Percentiles rank a stretch among this genome's conserved stretches.
Evolutionary conservation across 2,329 filamentous ascomycete genomes (phyloP).

Genomic region (Knoxdaviesia proteae): DNA sequence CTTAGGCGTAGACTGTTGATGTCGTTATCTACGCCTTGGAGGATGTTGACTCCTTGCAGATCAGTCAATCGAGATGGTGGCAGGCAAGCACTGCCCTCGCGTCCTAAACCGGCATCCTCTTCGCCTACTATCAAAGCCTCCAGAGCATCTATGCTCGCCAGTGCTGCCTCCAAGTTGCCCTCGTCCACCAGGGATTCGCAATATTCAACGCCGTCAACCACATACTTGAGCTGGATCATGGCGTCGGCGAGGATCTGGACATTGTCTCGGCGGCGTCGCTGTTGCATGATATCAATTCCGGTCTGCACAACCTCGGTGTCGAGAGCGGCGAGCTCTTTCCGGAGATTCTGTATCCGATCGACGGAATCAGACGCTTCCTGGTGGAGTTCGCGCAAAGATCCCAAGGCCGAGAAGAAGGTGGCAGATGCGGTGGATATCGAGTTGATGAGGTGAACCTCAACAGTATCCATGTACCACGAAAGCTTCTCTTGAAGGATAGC

Average conservation of each 20-base stretch:
- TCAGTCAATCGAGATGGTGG: slow-evolving; percentile 24
- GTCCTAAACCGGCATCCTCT: slow-evolving; percentile 16
- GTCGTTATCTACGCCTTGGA: slow-evolving; percentile 63
- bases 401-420: slow-evolving; percentile 87
- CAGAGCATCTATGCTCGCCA: slow-evolving; percentile 55
- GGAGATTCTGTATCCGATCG: slow-evolving; percentile 57
- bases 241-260: slow-evolving; percentile 63
- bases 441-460: slow-evolving; percentile 89
- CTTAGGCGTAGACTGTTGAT: slow-evolving; percentile 55
- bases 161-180: slow-evolving; percentile 63
- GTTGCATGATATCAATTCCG: slow-evolving; percentile 68
- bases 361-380: slow-evolving; percentile 85
- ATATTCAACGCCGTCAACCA: slow-evolving; percentile 52
- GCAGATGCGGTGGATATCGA: slow-evolving; percentile 91
- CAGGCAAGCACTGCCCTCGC: slow-evolving; percentile 15
- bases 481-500: slow-evolving; percentile 95
- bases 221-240: slow-evolving; percentile 59
- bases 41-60: slow-evolving; percentile 53
- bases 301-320: slow-evolving; percentile 75
- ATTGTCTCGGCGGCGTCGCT: slow-evolving; percentile 67
- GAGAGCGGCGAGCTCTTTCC: slow-evolving; percentile 58
- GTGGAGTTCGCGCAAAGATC: slow-evolving; percentile 76
- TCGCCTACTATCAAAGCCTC: slow-evolving; percentile 67
- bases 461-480: slow-evolving; percentile 99
- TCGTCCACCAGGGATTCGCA: slow-evolving; percentile 69